Evolutionary conservation across 1,139 yeast species (phyloP), one percentile per base, ranked within the genome.

Genomic region (Arxiozyma slooffiae): DNA sequence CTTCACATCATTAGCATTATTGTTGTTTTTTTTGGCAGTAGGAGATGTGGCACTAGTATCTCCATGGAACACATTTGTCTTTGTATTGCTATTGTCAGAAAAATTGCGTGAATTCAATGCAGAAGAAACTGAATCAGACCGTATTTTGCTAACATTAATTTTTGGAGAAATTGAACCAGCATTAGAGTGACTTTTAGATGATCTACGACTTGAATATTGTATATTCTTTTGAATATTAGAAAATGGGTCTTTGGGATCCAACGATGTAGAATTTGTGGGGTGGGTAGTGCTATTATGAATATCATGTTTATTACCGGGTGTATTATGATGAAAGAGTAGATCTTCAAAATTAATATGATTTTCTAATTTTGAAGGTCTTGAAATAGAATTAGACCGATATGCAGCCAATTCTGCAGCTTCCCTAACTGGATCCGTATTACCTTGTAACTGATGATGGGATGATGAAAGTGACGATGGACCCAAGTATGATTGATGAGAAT

Each of bases 311-410:
- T 24, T 38, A 24, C 24, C 20, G 17, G 23, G 14, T 23, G 47
- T 24, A 23, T 24, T 38, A 7, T 37, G 41, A 21, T 34, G 24
- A 8, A 41, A 38, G 4, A 38, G 36, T 24, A 44, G 18, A 20
- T 34, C n/a, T 11, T 41, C 49, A 22, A 37, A 17, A 23, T 38
- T 7, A 44, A 58, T 51, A 7, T 56, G 52, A 14, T 59, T 57
- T 5, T 57, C 58, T 14, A 57, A 47, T 38, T 61, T 53, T 1
- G 60, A 53, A 26, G 61, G 60, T 46, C 61, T 54, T 37, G 59
- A 55, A 38, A 50, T 54, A 2, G 56, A 48, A 16, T 50, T 40
- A 39, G 36, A 37, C 23, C 14, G 39, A 37, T 40, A 41, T 2
- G 50, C 46, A 22, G 51, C 51, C n/a, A 26, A 8, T 44, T 39